phyloP scores from a whole-genome alignment of 2,329 filamentous ascomycete genomes.

The Calonectria multiphialidica region DNA sequence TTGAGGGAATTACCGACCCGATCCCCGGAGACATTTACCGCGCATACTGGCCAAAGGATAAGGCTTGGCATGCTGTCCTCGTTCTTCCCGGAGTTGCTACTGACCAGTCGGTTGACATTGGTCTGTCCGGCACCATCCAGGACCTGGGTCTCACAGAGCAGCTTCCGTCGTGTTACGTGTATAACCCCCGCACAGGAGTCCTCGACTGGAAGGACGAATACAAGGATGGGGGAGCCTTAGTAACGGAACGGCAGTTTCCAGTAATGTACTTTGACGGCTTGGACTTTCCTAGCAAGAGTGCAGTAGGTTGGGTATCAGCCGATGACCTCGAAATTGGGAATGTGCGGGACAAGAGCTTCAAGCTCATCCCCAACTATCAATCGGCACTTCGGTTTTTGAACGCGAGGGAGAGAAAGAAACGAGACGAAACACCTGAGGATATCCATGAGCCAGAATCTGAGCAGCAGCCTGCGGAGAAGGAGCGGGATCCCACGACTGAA shows the following conservation, averaged over 20 bases:
- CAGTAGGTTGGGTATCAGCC: constrained; percentile 14
- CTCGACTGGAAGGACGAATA: constrained; percentile 6
- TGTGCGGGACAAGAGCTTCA: not conserved
- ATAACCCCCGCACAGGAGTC: not conserved
- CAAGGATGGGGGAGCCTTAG: constrained; percentile 7
- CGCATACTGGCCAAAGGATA: constrained; percentile 4
- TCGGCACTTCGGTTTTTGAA: not conserved
- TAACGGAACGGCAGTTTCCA: constrained; percentile 13
- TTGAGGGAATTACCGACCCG: constrained; percentile 13
- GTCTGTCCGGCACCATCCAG: not conserved
- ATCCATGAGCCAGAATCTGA: not conserved
- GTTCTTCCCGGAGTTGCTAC: constrained; percentile 12
- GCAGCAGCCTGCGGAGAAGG: not conserved
- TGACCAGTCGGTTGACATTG: not conserved
- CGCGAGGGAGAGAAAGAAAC: not conserved
- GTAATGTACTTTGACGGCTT: constrained; percentile 25
- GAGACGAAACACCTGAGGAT: not conserved
- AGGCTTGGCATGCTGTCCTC: not conserved
- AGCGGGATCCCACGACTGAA: not conserved
- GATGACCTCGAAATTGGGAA: not conserved
- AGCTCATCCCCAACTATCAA: not conserved
- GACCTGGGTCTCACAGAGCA: constrained; percentile 6
- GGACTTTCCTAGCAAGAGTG: not conserved
- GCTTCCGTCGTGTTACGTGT: constrained; percentile 6
- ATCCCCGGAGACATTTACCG: constrained; percentile 13